These are phyloP conservation scores for Candida morakotiae DNA, from an alignment of 805 yeast genomes.

Conservation along the genomic window DNA sequence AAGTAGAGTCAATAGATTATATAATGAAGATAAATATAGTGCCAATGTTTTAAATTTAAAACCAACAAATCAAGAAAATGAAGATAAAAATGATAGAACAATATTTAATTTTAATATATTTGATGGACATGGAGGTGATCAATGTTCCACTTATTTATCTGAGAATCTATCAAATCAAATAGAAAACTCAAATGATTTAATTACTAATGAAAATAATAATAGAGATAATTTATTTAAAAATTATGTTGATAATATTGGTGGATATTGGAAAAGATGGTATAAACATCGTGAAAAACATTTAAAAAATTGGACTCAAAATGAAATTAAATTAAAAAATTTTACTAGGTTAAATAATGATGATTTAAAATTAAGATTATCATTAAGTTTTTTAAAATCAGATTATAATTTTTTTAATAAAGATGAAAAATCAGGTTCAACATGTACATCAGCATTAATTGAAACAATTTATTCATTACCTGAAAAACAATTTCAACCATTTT, in stretches of 20 bases:
- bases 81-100: conserved; percentile 14
- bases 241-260: conserved; percentile 62
- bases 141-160: conserved; percentile 61
- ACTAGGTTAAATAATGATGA: conserved; percentile 41
- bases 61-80: conserved; percentile 7
- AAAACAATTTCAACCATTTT: conserved; percentile 23
- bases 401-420: conserved; percentile 46
- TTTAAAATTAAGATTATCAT: conserved; percentile 53
- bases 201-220: conserved; percentile 19
- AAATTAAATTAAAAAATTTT: conserved; percentile 13
- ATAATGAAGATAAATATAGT: conserved; percentile 78
- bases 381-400: conserved; percentile 66
- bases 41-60: conserved; percentile 52
- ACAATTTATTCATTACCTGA: conserved; percentile 34
- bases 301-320: conserved; percentile 15
- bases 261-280: conserved; percentile 83
- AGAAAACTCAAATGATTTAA: conserved; percentile 41
- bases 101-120: conserved; percentile 69
- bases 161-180: conserved; percentile 47
- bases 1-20: conserved; percentile 68
- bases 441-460: conserved; percentile 61
- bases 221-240: conserved; percentile 43
- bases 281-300: conserved; percentile 38
- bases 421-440: conserved; percentile 62
- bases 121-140: conserved; percentile 94